Conservation (phyloP, 805 yeast species). For the Kodamaea fukazawae region DNA sequence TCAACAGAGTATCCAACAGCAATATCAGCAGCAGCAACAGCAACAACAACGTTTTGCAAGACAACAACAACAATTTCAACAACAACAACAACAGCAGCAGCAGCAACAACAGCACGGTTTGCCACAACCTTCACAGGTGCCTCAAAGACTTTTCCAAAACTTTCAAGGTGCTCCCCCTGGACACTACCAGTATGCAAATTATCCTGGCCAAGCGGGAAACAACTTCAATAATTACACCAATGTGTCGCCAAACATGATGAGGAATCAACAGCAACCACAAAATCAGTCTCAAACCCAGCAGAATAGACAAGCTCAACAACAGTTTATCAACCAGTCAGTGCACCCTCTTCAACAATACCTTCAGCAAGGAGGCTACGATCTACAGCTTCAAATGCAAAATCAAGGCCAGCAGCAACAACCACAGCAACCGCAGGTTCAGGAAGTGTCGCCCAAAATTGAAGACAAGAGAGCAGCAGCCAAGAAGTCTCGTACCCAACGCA, state of each 20-base stretch:
- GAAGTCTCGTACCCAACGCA: conserved; percentile 3
- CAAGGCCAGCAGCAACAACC: conserved; percentile 1
- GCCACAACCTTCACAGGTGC: conserved; percentile 9
- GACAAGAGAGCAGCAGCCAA: conserved; percentile 1
- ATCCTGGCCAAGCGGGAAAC: conserved; percentile 10
- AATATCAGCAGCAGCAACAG: conserved; percentile 10
- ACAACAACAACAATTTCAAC: conserved; percentile 9
- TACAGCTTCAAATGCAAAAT: conserved; percentile 2
- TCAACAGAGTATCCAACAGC: conserved; percentile 7
- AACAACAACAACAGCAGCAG: conserved; percentile 6
- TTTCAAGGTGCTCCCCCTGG: conserved; percentile 12
- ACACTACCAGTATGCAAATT: conserved; percentile 14
- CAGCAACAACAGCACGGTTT: conserved; percentile 10
- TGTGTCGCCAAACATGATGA: conserved; percentile 13
- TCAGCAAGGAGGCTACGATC: conserved; percentile 6
- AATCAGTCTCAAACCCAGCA: conserved; percentile 12
- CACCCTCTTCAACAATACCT: conserved; percentile 7
- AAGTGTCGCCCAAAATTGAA: conserved; percentile 5
- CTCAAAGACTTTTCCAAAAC: conserved; percentile 14
- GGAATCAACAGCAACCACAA: conserved; percentile 14
- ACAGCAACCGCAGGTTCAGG: conserved; percentile 7
- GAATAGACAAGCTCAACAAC: conserved; percentile 14
- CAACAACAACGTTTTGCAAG: conserved; percentile 6
- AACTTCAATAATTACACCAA: conserved; percentile 8
- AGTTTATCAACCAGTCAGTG: conserved; percentile 2